A percentile compares a stretch with the other conserved stretches of the same genome.
Evolutionary conservation across 2,329 filamentous ascomycete genomes (phyloP).

Genomic region (Thielaviopsis musarum): DNA sequence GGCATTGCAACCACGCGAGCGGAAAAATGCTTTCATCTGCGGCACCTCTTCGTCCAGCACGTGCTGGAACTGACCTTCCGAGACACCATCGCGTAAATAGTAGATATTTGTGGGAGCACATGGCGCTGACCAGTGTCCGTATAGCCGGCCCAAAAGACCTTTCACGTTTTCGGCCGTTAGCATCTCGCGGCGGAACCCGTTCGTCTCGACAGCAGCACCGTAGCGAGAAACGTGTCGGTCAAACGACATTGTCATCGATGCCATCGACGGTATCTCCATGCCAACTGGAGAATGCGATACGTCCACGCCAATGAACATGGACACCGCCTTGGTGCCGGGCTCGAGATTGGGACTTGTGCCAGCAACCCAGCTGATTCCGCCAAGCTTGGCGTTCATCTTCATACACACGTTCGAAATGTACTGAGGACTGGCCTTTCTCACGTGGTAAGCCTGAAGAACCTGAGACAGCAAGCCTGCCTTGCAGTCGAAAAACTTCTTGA

Average conservation of each 20-base stretch:
- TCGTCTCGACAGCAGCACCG: slow-evolving; percentile 63
- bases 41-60: slow-evolving; percentile 65
- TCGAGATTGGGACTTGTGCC: slow-evolving; percentile 20
- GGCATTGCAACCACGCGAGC: slow-evolving; percentile 25
- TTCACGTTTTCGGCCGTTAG: slow-evolving; percentile 50
- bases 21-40: slow-evolving; percentile 48
- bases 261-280: slow-evolving; percentile 53
- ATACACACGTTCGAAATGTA: slow-evolving; percentile 89
- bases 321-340: slow-evolving; percentile 19
- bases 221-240: slow-evolving; percentile 60
- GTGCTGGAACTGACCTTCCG: slow-evolving; percentile 67
- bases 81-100: slow-evolving; percentile 87
- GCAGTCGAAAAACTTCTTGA: slow-evolving; percentile 83
- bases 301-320: slow-evolving; percentile 80
- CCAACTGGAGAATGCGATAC: slow-evolving; percentile 72
- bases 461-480: slow-evolving; percentile 73
- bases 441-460: slow-evolving; percentile 56
- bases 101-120: slow-evolving; percentile 33
- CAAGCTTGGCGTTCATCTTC: slow-evolving; percentile 95
- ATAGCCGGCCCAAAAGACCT: slow-evolving; percentile 45
- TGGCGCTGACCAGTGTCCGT: slow-evolving; percentile 28
- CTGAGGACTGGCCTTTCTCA: slow-evolving; percentile 53
- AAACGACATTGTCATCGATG: slow-evolving; percentile 70
- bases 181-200: slow-evolving; percentile 69
- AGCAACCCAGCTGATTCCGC: slow-evolving; percentile 49